Base-by-base conservation (phyloP, 2,329 filamentous ascomycete genomes). In the Fusarium phyllophilum region DNA sequence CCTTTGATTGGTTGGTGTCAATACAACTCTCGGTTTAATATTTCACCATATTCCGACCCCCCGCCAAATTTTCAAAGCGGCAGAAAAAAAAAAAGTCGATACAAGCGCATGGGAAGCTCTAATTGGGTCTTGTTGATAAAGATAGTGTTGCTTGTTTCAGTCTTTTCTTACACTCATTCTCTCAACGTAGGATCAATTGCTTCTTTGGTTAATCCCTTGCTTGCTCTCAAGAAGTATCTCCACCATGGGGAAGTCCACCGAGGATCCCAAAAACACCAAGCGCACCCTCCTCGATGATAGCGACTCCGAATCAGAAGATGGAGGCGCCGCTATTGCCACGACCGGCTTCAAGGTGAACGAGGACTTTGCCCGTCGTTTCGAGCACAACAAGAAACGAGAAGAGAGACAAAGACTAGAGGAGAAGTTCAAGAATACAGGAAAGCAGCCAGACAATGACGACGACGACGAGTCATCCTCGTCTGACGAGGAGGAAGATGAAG, bases 301-400 rank as follows among this genome's bases (percentile, higher is more conserved):
- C 78, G 86, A 87, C 62, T 86, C 85, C 22, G 85, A 87, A 60
- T 83, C 83, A 17, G 84, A 85, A 52, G 82, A 85, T 72, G 84
- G 84, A 77, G 82, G 82, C 56, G 81, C 80, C 26, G 75, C 78
- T 18, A 77, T 87, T 63, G 82, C 81, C 46, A 81, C 82, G 65
- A 81, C 82, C 46, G 85, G 85, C 63, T 89, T 98, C 81, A 95
- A 93, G 81, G 92, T 99, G 83, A 98, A 99, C 83, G 87, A 95
- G 81, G 94, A 97, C 59, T 99, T 92, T 82, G 96, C 96, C 48
- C 90, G 89, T 76, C 89, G 94, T 45, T 98, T 97, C 78, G 96
- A 99, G 82, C 89, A 98, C 84, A 99, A 99, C 85, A 98, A 98
- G 86, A 97, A 97, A 85, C 90, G 96, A 66, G 95, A 97, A 80